phyloP scores from a whole-genome alignment of 2,329 filamentous ascomycete species.

The Metarhizium rileyi region DNA sequence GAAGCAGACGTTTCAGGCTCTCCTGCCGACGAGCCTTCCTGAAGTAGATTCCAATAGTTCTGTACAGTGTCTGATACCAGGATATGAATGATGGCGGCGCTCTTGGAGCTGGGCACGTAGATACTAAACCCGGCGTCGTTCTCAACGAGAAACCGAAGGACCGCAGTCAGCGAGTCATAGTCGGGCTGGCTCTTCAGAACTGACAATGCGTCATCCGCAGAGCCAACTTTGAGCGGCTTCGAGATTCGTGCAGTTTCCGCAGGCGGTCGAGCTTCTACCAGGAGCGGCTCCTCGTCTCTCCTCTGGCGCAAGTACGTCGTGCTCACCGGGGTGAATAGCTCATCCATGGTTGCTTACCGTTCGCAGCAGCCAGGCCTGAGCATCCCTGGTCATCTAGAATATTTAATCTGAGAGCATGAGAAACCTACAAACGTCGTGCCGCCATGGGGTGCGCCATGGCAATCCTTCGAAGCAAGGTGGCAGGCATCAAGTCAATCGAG shows the following conservation, averaged over 20 bases:
- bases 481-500: too few species aligned
- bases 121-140: slow-evolving; percentile 15
- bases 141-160: slow-evolving; percentile 41
- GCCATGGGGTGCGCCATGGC: background rate
- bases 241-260: slow-evolving; percentile 4
- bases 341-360: slow-evolving; percentile 38
- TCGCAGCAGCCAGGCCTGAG: slow-evolving; percentile 1
- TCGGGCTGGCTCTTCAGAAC: slow-evolving; percentile 53
- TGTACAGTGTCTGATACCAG: slow-evolving; percentile 67
- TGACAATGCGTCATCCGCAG: slow-evolving; percentile 45
- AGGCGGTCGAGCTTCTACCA: slow-evolving; percentile 25
- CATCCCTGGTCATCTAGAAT: background rate
- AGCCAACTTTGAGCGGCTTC: slow-evolving; percentile 13
- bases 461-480: background rate
- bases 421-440: background rate
- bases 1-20: slow-evolving; percentile 3
- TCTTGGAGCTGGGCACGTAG: slow-evolving; percentile 48
- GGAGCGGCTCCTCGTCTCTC: slow-evolving; percentile 25
- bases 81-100: slow-evolving; percentile 64
- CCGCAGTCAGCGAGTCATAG: slow-evolving; percentile 42
- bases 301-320: slow-evolving; percentile 36
- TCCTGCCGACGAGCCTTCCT: slow-evolving; percentile 28
- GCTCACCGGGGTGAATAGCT: slow-evolving; percentile 44
- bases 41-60: slow-evolving; percentile 67
- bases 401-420: background rate